Evolutionary conservation across 179 eudicot species (phyloP), one percentile per base, ranked within the genome.

Genomic region (Beta lomatogona): DNA sequence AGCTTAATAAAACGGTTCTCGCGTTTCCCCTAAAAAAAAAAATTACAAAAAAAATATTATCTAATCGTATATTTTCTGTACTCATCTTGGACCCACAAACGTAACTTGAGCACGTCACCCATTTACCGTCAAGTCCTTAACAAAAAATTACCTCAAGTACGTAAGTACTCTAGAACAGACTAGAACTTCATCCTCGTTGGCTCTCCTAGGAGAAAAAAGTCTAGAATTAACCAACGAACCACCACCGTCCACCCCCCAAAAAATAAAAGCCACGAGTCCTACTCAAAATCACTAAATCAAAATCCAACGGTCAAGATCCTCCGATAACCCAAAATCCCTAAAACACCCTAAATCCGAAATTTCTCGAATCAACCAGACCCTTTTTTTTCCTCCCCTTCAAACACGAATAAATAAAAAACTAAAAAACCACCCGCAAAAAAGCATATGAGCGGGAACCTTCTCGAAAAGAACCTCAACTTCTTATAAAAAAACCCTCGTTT

Each of bases 391-490:
- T 6, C 77, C 12, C 48, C 53, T 36, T n/a, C 4, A 21, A 63
- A 58, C 13, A 70, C 50, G 5, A 14, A 36, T 4, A 14, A 52
- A 58, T 54, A 41, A 14, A 3, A 25, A 28, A 18, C 15, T 0
- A 57, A 48, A 63, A 63, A 77, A 16, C 3, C 21, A 46, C 22
- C 9, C 48, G 21, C 16, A 9, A 67, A 63, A 73, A 77, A 25
- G 60, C 45, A 11, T n/a, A 0, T 52, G 19, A 75, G 74, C 79
- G 79, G 75, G 84, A 82, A 82, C 80, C 13, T 77, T 82, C 84
- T 77, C 80, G 84, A 82, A 82, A 48, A 53, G 3, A 53, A 41
- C 9, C 31, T 55, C 19, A 13, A 0, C 5, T 0, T 36, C 59
- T 7, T 81, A n/a, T 71, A 82, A 25, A 77, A 82, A 52, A 57